Percentiles rank a stretch among this genome's conserved stretches.
Evolutionary conservation across 2,329 filamentous ascomycete species (phyloP).

Genomic region (Sporothrix euskadiensis): DNA sequence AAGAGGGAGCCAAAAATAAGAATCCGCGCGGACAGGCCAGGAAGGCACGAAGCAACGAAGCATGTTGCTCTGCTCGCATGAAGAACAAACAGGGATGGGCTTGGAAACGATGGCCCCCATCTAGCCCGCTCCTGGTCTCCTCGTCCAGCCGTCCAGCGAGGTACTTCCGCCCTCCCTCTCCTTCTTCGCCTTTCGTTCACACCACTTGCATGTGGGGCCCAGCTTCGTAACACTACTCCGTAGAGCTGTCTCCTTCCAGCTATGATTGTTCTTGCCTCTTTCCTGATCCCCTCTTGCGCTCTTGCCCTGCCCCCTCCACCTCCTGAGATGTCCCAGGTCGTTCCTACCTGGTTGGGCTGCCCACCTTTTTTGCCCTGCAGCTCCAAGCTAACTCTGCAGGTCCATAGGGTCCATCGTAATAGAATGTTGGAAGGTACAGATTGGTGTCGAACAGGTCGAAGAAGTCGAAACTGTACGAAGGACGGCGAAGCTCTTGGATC

Average conservation of each 20-base stretch:
- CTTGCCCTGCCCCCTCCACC: background rate
- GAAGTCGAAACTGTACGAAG: background rate
- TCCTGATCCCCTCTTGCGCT: background rate
- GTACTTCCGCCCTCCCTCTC: background rate
- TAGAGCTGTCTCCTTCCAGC: conserved; percentile 9
- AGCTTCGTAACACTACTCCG: background rate
- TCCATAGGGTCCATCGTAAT: background rate
- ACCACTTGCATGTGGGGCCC: conserved; percentile 15
- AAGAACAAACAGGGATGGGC: conserved; percentile 11
- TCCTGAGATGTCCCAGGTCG: conserved; percentile 12
- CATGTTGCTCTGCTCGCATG: no score
- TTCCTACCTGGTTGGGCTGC: conserved; percentile 13
- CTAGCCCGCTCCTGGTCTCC: background rate
- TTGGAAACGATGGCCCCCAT: conserved; percentile 2
- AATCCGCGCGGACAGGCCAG: conserved; percentile 8
- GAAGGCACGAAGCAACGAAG: background rate
- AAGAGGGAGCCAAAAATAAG: conserved; percentile 18
- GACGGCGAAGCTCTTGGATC: background rate
- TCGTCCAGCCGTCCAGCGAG: background rate
- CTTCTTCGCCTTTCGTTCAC: background rate
- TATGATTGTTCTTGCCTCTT: background rate
- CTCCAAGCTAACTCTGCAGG: background rate
- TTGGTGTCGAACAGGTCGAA: background rate
- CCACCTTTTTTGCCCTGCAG: background rate
- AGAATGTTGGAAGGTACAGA: background rate